A percentile compares a stretch with the other conserved stretches of the same genome.
These are phyloP conservation scores for Trifolium dubium DNA, from an alignment of 306 rosid species.

Conservation along the genomic window DNA sequence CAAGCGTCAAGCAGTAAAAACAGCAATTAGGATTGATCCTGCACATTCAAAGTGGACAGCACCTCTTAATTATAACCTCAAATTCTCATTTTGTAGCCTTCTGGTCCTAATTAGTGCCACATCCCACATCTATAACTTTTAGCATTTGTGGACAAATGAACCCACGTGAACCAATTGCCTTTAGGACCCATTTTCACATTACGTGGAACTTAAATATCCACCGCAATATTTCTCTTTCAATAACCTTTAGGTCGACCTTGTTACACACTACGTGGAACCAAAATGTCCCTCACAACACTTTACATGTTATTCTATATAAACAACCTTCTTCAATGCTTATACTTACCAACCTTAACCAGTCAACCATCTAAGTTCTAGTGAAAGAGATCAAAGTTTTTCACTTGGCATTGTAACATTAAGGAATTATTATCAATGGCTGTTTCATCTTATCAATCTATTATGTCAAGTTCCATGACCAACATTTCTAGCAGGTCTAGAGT, in stretches of 20 bases:
- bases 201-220: slow-evolving; percentile 55
- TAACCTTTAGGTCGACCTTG: too few relatives aligned
- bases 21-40: too few relatives aligned
- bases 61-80: too few relatives aligned
- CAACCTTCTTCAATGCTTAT: neutral
- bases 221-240: slow-evolving; percentile 35
- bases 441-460: slow-evolving; percentile 52
- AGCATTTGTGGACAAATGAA: slow-evolving; percentile 47
- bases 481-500: slow-evolving; percentile 38
- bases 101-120: too few relatives aligned
- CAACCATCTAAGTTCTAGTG: neutral
- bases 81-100: too few relatives aligned
- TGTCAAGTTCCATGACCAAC: slow-evolving; percentile 40
- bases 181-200: slow-evolving; percentile 20
- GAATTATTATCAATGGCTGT: slow-evolving; percentile 46
- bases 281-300: slow-evolving; percentile 47
- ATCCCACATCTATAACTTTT: slow-evolving; percentile 45
- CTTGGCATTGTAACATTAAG: neutral
- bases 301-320: slow-evolving; percentile 40
- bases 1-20: too few relatives aligned
- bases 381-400: neutral
- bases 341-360: neutral
- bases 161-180: slow-evolving; percentile 54
- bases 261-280: slow-evolving; percentile 42
- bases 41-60: too few relatives aligned